Evolutionary conservation across 192 early-diverging fungal genomes (phyloP), one percentile per base, ranked within the genome.

Genomic region (Gryganskiella cystojenkinii): DNA sequence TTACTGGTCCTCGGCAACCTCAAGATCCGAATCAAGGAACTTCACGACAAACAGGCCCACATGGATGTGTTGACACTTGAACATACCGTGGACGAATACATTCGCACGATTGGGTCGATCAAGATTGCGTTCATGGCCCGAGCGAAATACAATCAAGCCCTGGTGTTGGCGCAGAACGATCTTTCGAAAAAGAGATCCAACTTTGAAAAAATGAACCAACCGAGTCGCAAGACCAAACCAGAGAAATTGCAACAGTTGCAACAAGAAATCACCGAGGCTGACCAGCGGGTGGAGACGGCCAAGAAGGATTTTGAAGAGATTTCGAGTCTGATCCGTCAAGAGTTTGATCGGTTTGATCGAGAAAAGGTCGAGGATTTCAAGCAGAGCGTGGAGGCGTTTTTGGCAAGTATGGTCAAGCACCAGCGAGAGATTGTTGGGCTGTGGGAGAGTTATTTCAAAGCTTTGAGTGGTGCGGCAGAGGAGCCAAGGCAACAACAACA

Each of bases 51-150:
- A 53, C 95, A 98, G 87, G 88, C 89, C 17, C 86, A 89, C 5
- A 83, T 85, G 46, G 95, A 96, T 80, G 86, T 96, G 35, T 60
- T 88, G 9, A 83, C 91, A 6, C 80, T 96, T 56, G 90, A 90
- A 76, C 84, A 90, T 56, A 95, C 89, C 2, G 91, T 93, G 51
- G 95, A 97, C 56, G 95, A 96, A 72, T 93, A 97, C 71, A 86
- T 96, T 71, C 89, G 93, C n/a, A 85, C 93, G 63, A 93, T 95
- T 64, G 91, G 88, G 6, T 90, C 93, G 0, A 91, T 95, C 71
- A 90, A 93, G 88, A 62, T 89, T 47, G 90, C 94, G 42, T 96
- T 95, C 64, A 86, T 85, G 59, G 89, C 93, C 19, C 87, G 95
- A 2, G 84, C 86, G 0, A 89, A 90, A 45, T 87, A 85, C 14